A percentile compares a stretch with the other conserved stretches of the same genome.
These are phyloP conservation scores for Bruguiera hainesii DNA, from an alignment of 441 rosid genomes.

Conservation along the genomic window DNA sequence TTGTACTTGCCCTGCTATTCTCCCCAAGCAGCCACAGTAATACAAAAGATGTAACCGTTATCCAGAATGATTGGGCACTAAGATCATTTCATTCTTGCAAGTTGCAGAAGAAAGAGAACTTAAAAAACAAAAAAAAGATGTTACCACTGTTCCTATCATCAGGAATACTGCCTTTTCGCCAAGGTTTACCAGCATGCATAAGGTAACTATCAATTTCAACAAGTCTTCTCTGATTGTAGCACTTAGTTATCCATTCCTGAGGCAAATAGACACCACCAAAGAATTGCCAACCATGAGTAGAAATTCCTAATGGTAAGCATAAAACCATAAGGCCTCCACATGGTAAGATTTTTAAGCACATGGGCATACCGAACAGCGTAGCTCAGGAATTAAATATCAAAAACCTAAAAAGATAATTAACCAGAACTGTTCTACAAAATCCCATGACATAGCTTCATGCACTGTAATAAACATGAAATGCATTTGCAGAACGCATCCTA, in stretches of 20 bases:
- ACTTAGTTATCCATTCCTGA: slow-evolving; percentile 85
- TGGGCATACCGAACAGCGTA: too few species aligned
- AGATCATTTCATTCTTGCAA: background rate
- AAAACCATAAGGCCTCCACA: background rate
- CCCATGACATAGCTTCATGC: too few species aligned
- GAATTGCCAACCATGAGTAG: background rate
- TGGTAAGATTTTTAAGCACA: background rate
- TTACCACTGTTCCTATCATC: slow-evolving; percentile 39
- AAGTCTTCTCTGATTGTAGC: slow-evolving; percentile 62
- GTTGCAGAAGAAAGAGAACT: background rate
- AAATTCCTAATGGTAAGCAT: background rate
- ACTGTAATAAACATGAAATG: too few species aligned
- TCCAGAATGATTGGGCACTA: too few species aligned
- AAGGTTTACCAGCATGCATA: slow-evolving; percentile 88
- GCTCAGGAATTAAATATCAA: too few species aligned
- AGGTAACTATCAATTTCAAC: slow-evolving; percentile 78
- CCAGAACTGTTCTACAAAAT: too few species aligned
- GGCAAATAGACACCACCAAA: slow-evolving; percentile 9
- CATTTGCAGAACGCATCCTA: background rate
- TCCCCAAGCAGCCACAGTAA: too few species aligned
- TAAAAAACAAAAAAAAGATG: background rate
- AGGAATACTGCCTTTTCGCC: slow-evolving; percentile 47
- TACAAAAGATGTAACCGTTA: too few species aligned
- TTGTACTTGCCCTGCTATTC: too few species aligned
- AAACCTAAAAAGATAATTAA: too few species aligned